Base-by-base conservation (phyloP, 495 filamentous ascomycete genomes). In the Oidiodendron maius region DNA sequence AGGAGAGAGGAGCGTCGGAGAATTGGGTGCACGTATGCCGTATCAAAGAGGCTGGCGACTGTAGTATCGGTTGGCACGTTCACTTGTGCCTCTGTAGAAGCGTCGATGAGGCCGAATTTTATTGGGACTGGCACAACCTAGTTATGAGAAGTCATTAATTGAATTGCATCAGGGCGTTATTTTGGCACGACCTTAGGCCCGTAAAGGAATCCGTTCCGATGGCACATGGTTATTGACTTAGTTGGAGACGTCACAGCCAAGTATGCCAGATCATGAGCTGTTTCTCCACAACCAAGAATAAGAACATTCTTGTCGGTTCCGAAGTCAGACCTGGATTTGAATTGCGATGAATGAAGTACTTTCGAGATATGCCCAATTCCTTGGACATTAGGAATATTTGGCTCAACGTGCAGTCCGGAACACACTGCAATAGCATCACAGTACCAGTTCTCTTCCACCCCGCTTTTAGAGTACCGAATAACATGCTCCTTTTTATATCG, bases 41-140 rank as follows among this genome's bases (percentile, higher is more conserved):
- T 71, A 48, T 74, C 71, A 48, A 74, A 72, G n/a, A 74, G 53
- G 38, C 62, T 66, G 8, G 68, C 68, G 20, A 66, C 64, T 17
- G 62, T 58, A 10, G 62, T 65, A 50, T 74, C 70, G 1, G 70
- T 55, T 0, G 70, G 71, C 1, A 71, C 61, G 20, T 69, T 46
- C 40, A 59, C 65, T 30, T 51, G 52, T 44, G 48, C 56, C 52
- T 16, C 46, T 49, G 39, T 43, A 48, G 24, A 57, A 44, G 25
- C 40, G 45, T 48, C 67, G 50, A 61, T 44, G 18, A 59, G 60
- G 41, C 61, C 63, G 34, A 63, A 57, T 35, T 53, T 55, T 1
- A 59, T 53, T 12, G 64, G 59, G 22, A 64, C 59, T 3, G 58
- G 56, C 30, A 64, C 60, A 16, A 58, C 32, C 61, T 63, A 20